These are phyloP conservation scores for Oligophagozyma castellii DNA, from an alignment of 1,139 yeast genomes.

Conservation along the genomic window DNA sequence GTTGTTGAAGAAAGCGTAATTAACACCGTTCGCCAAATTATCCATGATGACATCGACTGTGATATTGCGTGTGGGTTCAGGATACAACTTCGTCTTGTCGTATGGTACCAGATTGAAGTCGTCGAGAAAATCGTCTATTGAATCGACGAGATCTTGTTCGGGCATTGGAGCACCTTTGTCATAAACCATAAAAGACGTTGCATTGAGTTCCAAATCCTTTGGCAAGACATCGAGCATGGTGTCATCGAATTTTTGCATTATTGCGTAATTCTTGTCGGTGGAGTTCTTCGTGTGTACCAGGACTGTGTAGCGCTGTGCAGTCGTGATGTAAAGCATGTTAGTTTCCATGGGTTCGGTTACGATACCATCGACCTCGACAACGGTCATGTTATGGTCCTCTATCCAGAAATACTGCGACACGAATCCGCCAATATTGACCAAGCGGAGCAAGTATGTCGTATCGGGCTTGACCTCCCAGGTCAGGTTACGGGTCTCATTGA, in stretches of 20 bases:
- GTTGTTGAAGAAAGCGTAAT: constrained; percentile 84
- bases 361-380: constrained; percentile 77
- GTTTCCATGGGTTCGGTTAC: constrained; percentile 55
- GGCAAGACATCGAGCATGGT: constrained; percentile 71
- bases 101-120: constrained; percentile 54
- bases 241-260: constrained; percentile 64
- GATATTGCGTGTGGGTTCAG: constrained; percentile 54
- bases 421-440: constrained; percentile 76
- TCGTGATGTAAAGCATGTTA: constrained; percentile 47
- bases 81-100: constrained; percentile 35
- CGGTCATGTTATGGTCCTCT: constrained; percentile 70
- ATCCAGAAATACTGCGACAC: constrained; percentile 74
- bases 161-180: constrained; percentile 34
- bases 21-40: constrained; percentile 67
- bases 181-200: constrained; percentile 62
- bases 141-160: constrained; percentile 31
- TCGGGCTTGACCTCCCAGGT: constrained; percentile 64
- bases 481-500: constrained; percentile 64
- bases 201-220: constrained; percentile 44
- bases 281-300: constrained; percentile 54
- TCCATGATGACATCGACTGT: constrained; percentile 62
- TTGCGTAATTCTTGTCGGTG: constrained; percentile 52
- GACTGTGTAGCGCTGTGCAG: constrained; percentile 69
- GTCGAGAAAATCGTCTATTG: constrained; percentile 38
- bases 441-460: constrained; percentile 65